Conservation (phyloP, 2,329 filamentous ascomycete genomes). For the Nectriaceae sp. region DNA sequence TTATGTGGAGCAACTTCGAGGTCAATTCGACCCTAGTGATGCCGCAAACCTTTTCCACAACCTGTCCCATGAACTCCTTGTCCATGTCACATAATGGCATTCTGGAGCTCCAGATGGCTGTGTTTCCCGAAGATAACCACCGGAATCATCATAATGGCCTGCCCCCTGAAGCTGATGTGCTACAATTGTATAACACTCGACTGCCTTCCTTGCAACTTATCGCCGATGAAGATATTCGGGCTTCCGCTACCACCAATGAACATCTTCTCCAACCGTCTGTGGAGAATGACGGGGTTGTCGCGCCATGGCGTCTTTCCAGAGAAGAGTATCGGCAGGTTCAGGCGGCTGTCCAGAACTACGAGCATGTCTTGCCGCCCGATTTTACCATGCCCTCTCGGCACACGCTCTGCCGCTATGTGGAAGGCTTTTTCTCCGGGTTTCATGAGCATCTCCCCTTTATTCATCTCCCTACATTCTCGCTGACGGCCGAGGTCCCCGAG, state of each 20-base stretch:
- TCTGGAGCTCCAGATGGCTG: not conserved
- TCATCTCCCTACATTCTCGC: conserved; percentile 5
- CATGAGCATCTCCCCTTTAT: conserved; percentile 14
- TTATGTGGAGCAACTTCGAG: not conserved
- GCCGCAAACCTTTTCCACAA: not conserved
- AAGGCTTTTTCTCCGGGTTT: conserved; percentile 16
- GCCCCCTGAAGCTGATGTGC: not conserved
- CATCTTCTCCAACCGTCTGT: not conserved
- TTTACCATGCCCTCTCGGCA: conserved; percentile 12
- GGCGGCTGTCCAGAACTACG: not conserved
- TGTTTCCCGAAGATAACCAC: not conserved
- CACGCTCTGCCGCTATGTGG: conserved; percentile 12
- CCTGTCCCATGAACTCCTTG: not conserved
- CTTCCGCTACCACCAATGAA: not conserved
- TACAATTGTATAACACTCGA: not conserved
- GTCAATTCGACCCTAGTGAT: not conserved
- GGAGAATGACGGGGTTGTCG: not conserved
- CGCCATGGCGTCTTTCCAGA: not conserved
- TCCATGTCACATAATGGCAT: not conserved
- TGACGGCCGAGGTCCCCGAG: not conserved
- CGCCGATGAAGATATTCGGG: not conserved
- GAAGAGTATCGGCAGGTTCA: not conserved
- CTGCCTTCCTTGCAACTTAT: not conserved
- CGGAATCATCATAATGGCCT: too few relatives aligned
- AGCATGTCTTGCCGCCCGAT: not conserved